phyloP scores from a whole-genome alignment of 208 protist species.

The Ichthyophonus hoferi region DNA sequence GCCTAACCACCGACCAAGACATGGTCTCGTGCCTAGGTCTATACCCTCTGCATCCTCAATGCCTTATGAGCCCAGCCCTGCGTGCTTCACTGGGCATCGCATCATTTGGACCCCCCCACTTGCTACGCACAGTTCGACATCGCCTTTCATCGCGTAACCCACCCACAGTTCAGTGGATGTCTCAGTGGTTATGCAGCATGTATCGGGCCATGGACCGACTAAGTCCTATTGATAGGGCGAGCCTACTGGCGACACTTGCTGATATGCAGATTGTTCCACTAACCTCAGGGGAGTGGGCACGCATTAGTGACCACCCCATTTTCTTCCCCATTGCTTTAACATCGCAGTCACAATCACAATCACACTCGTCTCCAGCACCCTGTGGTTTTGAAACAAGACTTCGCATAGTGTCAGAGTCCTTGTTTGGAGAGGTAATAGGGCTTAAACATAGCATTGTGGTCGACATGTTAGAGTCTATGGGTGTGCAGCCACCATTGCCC shows the following conservation, averaged over 20 bases:
- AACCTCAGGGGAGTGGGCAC: not conserved
- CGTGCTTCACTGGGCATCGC: not conserved
- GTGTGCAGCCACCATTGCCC: not conserved
- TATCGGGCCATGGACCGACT: not conserved
- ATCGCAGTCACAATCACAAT: no score
- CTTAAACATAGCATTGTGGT: not conserved
- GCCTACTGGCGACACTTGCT: not conserved
- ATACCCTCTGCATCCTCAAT: not conserved
- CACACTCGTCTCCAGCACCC: not conserved
- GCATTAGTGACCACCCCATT: not conserved
- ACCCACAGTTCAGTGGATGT: not conserved
- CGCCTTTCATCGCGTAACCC: not conserved
- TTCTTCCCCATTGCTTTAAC: not conserved
- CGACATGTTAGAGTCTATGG: not conserved
- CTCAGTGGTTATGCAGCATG: not conserved
- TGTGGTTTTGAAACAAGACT: not conserved
- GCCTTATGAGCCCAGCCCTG: not conserved
- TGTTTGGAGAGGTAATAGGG: constrained; percentile 1
- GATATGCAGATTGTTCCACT: not conserved
- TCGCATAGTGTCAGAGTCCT: not conserved
- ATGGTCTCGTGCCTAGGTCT: not conserved
- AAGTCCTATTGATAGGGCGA: not conserved
- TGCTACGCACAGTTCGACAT: not conserved
- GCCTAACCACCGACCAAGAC: not conserved
- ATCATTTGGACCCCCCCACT: not conserved